phyloP scores from a whole-genome alignment of 139 green algal species.

The Chlorella sorokiniana region DNA sequence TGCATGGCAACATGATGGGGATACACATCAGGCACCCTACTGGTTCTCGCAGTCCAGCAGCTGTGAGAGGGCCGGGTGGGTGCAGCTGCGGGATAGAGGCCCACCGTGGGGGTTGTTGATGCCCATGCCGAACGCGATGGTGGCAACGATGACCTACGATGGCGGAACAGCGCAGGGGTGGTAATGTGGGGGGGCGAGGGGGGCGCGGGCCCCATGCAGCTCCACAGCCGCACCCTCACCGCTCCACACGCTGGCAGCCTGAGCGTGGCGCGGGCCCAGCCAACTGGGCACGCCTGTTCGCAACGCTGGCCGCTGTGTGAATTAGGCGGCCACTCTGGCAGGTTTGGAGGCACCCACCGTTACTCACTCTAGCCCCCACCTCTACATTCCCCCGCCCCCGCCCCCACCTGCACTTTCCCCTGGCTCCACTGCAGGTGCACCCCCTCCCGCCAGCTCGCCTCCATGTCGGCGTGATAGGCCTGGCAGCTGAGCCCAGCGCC shows the following conservation, averaged over 20 bases:
- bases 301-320: no score
- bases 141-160: slow-evolving; percentile 76
- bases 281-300: no score
- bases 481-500: slow-evolving; percentile 52
- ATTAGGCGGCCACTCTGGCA: neutral
- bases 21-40: no score
- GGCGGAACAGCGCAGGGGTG: slow-evolving; percentile 28
- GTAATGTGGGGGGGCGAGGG: neutral
- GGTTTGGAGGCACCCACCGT: neutral
- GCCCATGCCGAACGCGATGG: slow-evolving; percentile 88
- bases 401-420: slow-evolving; percentile 5
- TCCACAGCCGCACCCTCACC: no score
- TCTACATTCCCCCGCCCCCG: neutral
- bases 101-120: slow-evolving; percentile 73
- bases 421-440: slow-evolving; percentile 23
- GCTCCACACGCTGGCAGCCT: no score
- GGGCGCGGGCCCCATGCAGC: no score
- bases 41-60: no score
- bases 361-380: neutral
- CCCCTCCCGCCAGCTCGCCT: slow-evolving; percentile 32
- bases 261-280: no score
- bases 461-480: slow-evolving; percentile 91
- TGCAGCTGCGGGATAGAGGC: no score
- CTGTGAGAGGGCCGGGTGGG: no score
- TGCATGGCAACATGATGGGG: no score